Evolutionary conservation across 768 basidiomycete species (phyloP), one percentile per base, ranked within the genome.

Genomic region (Crepidotus variabilis): DNA sequence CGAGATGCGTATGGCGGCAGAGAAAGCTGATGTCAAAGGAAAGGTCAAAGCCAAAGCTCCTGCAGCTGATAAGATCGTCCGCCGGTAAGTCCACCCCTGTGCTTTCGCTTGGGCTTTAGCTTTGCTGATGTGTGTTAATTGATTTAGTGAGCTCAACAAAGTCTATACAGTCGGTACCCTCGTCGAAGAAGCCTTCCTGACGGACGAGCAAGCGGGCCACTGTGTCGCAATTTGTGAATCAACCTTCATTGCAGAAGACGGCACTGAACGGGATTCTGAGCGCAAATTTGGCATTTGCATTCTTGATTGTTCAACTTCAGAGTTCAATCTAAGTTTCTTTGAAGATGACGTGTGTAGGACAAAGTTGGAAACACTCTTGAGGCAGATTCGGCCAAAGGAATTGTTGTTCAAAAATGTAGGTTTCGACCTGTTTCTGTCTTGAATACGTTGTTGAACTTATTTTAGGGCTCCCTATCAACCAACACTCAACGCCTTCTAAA

Each of bases 161-260:
- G 93, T 99, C 46, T 91, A 95, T 67, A 99, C 97, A 0, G 92
- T 92, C 51, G 97, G 97, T 2, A 99, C 97, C 0, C 85, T 98
- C 22, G 88, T 98, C 48, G 97, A 99, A 62, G 86, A 86, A 10
- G 85, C 88, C 47, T 85, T 96, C 55, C 78, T 98, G 32, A 88
- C 82, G 0, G 92, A 97, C 57, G 97, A 98, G 59, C 90, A 98
- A 71, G 92, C 94, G 0, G 93, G 92, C 3, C 97, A 99, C 66
- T 98, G 96, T 67, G 83, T 98, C 23, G 87, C 92, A 8, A 85
- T 99, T 67, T 87, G 87, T 6, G 91, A 92, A 65, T 75, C 79
- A 16, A 76, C 73, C 8, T 69, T 75, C 20, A 47, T 54, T 10
- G 60, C 51, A 18, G 74, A 71, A 21, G 78, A 80, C 43, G 74